Evolutionary conservation across 2,329 filamentous ascomycete genomes (phyloP).

Genomic region (Penicillium sp.): DNA sequence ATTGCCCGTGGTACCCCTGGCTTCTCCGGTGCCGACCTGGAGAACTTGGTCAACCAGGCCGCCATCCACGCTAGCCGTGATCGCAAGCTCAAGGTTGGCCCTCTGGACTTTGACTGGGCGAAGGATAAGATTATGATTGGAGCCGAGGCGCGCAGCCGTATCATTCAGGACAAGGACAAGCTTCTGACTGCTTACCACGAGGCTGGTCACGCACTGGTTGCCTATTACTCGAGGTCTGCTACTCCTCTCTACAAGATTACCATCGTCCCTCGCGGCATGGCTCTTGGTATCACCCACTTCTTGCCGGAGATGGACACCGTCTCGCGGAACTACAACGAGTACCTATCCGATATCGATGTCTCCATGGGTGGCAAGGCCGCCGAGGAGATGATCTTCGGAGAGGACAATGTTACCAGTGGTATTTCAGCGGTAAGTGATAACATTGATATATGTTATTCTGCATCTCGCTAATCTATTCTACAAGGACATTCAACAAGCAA

Average conservation of each 20-base stretch:
- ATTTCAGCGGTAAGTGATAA: conserved; percentile 63
- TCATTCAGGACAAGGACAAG: conserved; percentile 91
- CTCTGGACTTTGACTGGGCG: conserved; percentile 88
- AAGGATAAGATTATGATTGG: conserved; percentile 99
- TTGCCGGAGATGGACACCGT: conserved; percentile 91
- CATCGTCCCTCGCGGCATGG: conserved; percentile 82
- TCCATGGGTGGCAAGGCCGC: conserved; percentile 79
- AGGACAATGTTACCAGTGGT: conserved; percentile 86
- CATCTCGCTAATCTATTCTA: conserved; percentile 13
- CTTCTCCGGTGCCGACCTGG: conserved; percentile 89
- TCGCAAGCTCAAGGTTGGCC: conserved; percentile 68
- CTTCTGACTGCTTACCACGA: conserved; percentile 94
- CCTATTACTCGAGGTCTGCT: conserved; percentile 70
- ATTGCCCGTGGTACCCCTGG: conserved; percentile 85
- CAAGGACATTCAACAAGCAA: conserved; percentile 78
- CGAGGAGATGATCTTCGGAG: conserved; percentile 85
- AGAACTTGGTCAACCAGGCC: conserved; percentile 95
- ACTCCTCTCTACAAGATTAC: conserved; percentile 93
- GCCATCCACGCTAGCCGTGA: conserved; percentile 89
- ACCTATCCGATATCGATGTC: conserved; percentile 72
- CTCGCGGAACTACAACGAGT: conserved; percentile 78
- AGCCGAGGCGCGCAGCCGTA: conserved; percentile 79
- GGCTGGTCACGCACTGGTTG: conserved; percentile 88
- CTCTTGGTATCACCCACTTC: conserved; percentile 80
- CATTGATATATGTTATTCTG: background rate